phyloP scores from a whole-genome alignment of 2,329 filamentous ascomycete species.

The Nothophoma quercina region DNA sequence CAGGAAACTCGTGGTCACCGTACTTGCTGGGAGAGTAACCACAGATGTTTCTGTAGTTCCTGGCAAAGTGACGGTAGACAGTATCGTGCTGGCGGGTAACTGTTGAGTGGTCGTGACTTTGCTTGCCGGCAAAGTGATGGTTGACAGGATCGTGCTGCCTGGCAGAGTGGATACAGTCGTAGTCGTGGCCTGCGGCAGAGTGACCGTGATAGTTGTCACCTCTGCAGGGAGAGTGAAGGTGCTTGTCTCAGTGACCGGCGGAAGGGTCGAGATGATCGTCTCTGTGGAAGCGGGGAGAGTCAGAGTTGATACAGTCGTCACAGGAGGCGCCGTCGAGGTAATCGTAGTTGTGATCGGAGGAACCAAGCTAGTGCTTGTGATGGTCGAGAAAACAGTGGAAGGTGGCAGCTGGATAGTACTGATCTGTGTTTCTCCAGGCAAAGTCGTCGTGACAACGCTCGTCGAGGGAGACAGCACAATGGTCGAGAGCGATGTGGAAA shows the following conservation, averaged over 20 bases:
- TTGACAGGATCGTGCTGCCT: background rate
- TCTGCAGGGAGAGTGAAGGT: background rate
- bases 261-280: background rate
- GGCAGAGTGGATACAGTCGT: background rate
- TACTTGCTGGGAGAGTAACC: conserved; percentile 31
- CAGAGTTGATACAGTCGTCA: conserved; percentile 2
- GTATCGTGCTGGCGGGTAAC: conserved; percentile 13
- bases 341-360: too few relatives aligned
- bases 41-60: conserved; percentile 25
- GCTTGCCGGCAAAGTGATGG: conserved; percentile 13
- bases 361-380: too few relatives aligned
- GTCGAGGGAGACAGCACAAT: conserved; percentile 17
- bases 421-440: conserved; percentile 21
- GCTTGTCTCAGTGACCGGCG: too few relatives aligned
- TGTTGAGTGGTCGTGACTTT: conserved; percentile 22
- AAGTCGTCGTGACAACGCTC: conserved; percentile 26
- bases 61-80: conserved; percentile 25
- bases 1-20: conserved; percentile 31
- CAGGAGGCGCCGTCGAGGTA: background rate
- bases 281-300: background rate
- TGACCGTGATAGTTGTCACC: background rate
- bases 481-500: conserved; percentile 6
- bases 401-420: conserved; percentile 25
- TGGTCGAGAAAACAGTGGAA: conserved; percentile 1
- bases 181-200: background rate